phyloP scores from a whole-genome alignment of 2,329 filamentous ascomycete genomes.

The Aspergillus hortae region DNA sequence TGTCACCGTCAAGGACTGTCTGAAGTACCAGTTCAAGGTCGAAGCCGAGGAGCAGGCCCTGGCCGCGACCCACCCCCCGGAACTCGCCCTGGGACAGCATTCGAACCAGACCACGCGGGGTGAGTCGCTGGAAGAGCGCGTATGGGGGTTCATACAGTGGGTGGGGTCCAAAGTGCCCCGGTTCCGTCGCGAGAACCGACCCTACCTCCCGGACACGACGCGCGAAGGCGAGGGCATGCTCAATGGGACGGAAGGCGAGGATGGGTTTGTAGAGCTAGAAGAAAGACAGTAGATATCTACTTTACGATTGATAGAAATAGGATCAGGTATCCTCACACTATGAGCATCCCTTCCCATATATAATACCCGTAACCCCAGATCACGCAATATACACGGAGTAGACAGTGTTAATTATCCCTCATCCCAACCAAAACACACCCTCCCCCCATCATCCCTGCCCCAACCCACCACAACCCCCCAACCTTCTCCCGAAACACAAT shows the following conservation, averaged over 20 bases:
- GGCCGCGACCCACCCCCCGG: conserved; percentile 29
- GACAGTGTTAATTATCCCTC: conserved; percentile 40
- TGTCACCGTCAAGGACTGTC: conserved; percentile 93
- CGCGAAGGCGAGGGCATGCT: conserved; percentile 38
- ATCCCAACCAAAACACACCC: conserved; percentile 62
- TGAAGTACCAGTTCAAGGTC: conserved; percentile 96
- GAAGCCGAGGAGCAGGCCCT: conserved; percentile 72
- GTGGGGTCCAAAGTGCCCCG: conserved; percentile 20
- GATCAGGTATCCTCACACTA: neutral
- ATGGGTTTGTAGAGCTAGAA: conserved; percentile 46
- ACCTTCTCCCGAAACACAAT: conserved; percentile 57
- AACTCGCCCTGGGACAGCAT: conserved; percentile 21
- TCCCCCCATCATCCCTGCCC: conserved; percentile 56
- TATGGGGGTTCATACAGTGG: conserved; percentile 37
- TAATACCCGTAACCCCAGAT: neutral
- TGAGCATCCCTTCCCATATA: neutral
- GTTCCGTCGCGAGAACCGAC: neutral
- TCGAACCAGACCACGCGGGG: conserved; percentile 12
- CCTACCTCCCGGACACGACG: conserved; percentile 9
- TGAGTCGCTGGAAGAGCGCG: conserved; percentile 32
- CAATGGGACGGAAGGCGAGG: conserved; percentile 45
- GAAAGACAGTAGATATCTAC: conserved; percentile 23
- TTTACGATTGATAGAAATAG: neutral
- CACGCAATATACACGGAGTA: neutral
- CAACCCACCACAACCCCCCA: conserved; percentile 59